Evolutionary conservation across 2,329 filamentous ascomycete genomes (phyloP).

Genomic region (Colletotrichum neosansevieriae): DNA sequence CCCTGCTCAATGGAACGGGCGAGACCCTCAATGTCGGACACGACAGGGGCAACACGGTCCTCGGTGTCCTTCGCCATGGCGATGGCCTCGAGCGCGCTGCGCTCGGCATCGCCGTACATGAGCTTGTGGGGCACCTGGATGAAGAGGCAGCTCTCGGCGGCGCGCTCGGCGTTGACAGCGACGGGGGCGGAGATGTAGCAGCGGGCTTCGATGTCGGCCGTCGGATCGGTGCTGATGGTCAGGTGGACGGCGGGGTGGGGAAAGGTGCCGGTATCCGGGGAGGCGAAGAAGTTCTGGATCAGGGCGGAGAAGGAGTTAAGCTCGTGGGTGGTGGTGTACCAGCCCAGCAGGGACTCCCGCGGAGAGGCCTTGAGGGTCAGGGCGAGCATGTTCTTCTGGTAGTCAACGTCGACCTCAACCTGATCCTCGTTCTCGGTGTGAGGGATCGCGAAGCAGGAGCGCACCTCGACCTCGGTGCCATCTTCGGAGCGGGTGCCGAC

Average conservation of each 20-base stretch:
- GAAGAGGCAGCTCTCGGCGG: conserved; percentile 96
- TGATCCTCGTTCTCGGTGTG: conserved; percentile 99
- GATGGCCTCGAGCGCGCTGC: conserved; percentile 81
- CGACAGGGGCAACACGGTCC: conserved; percentile 77
- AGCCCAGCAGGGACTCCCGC: conserved; percentile 93
- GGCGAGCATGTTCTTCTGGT: conserved; percentile 99
- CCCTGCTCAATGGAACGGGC: conserved; percentile 90
- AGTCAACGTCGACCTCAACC: conserved; percentile 99
- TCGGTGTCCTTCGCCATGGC: conserved; percentile 84
- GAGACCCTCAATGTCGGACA: conserved; percentile 90
- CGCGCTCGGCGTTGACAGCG: conserved; percentile 93
- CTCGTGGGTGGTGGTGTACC: conserved; percentile 97
- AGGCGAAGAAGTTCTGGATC: conserved; percentile 99
- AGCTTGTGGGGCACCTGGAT: conserved; percentile 97
- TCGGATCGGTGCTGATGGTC: conserved; percentile 91
- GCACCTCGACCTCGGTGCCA: conserved; percentile 95
- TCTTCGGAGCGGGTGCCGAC: conserved; percentile 95
- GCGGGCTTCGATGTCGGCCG: conserved; percentile 87
- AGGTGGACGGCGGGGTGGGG: conserved; percentile 98
- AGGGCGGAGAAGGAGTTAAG: conserved; percentile 98
- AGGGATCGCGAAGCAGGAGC: conserved; percentile 96
- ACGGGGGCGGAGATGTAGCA: conserved; percentile 97
- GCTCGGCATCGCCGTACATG: conserved; percentile 82
- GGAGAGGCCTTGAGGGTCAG: conserved; percentile 94
- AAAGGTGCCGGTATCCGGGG: conserved; percentile 95